Percentiles rank a stretch among this genome's conserved stretches.
These are phyloP conservation scores for Pythium aristosporum DNA, from an alignment of 352 stramenopile species.

Conservation along the genomic window DNA sequence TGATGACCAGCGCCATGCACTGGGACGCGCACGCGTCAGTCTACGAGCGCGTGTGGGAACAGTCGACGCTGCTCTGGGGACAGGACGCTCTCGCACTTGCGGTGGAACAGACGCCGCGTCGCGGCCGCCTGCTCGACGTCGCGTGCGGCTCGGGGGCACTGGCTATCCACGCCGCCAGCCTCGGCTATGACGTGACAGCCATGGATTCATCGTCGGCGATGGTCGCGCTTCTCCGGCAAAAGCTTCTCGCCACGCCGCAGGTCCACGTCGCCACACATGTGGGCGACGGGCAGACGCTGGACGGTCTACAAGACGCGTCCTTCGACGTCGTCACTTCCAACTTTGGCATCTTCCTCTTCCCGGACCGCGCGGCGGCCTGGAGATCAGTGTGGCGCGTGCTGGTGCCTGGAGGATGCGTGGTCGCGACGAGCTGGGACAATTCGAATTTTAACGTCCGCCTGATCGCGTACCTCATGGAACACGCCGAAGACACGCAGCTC, in stretches of 20 bases:
- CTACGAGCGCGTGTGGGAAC: conserved; percentile 3
- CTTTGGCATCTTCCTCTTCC: conserved; percentile 26
- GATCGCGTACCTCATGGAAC: conserved; percentile 9
- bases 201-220: conserved; percentile 20
- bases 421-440: conserved; percentile 24
- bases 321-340: conserved; percentile 22
- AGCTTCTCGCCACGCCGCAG: not conserved
- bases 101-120: conserved; percentile 21
- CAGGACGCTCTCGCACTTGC: conserved; percentile 52
- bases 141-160: conserved; percentile 17
- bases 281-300: conserved; percentile 20
- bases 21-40: conserved; percentile 1
- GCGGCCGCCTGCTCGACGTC: conserved; percentile 44
- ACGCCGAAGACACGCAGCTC: not conserved
- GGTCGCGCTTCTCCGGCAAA: conserved; percentile 14
- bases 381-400: conserved; percentile 22
- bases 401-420: conserved; percentile 3
- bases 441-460: conserved; percentile 18
- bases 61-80: conserved; percentile 42
- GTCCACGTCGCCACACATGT: not conserved
- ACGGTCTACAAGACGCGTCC: conserved; percentile 14
- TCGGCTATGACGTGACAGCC: conserved; percentile 21
- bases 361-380: conserved; percentile 18
- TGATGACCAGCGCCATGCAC: not conserved
- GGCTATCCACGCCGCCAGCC: conserved; percentile 2